These are phyloP conservation scores for Boletales sp. DNA, from an alignment of 768 basidiomycete species.

Conservation along the genomic window DNA sequence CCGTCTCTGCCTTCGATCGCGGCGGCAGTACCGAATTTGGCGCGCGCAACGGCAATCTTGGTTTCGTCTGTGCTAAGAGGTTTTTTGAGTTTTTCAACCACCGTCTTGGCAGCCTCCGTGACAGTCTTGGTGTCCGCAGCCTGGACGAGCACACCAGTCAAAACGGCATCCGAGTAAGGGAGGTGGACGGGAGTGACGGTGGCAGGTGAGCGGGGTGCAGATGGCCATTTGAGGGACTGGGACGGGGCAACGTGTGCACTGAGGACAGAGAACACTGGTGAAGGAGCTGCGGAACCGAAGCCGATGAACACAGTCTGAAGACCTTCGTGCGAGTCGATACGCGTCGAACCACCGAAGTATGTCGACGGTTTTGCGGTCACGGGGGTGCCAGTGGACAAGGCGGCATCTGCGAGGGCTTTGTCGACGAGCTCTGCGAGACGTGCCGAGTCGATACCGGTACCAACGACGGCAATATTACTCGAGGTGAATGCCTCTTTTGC, in stretches of 20 bases:
- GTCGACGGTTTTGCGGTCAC: slow-evolving; percentile 26
- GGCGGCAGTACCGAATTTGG: slow-evolving; percentile 79
- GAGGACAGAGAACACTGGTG: slow-evolving; percentile 76
- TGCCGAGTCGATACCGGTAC: slow-evolving; percentile 77
- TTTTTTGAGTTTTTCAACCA: slow-evolving; percentile 61
- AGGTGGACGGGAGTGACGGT: slow-evolving; percentile 73
- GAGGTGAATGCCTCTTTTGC: slow-evolving; percentile 72
- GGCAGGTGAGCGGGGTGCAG: slow-evolving; percentile 53
- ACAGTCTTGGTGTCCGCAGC: slow-evolving; percentile 61
- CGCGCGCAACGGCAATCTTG: slow-evolving; percentile 80
- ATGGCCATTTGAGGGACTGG: slow-evolving; percentile 84
- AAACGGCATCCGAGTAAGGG: slow-evolving; percentile 87
- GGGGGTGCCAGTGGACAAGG: slow-evolving; percentile 36
- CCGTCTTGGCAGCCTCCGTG: slow-evolving; percentile 64
- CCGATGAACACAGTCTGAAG: slow-evolving; percentile 83
- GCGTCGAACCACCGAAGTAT: slow-evolving; percentile 86
- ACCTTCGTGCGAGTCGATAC: slow-evolving; percentile 60
- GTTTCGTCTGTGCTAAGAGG: slow-evolving; percentile 64
- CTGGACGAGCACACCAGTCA: slow-evolving; percentile 81
- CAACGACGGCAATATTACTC: slow-evolving; percentile 81
- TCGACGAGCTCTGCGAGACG: slow-evolving; percentile 70
- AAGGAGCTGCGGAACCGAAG: slow-evolving; percentile 67
- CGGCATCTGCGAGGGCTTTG: slow-evolving; percentile 50
- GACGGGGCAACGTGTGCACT: slow-evolving; percentile 76
- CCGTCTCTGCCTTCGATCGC: slow-evolving; percentile 69